A percentile compares a stretch with the other conserved stretches of the same genome.
These are phyloP conservation scores for Ceratorhiza oryzae-sativae DNA, from an alignment of 1,284 basidiomycete species.

Conservation along the genomic window DNA sequence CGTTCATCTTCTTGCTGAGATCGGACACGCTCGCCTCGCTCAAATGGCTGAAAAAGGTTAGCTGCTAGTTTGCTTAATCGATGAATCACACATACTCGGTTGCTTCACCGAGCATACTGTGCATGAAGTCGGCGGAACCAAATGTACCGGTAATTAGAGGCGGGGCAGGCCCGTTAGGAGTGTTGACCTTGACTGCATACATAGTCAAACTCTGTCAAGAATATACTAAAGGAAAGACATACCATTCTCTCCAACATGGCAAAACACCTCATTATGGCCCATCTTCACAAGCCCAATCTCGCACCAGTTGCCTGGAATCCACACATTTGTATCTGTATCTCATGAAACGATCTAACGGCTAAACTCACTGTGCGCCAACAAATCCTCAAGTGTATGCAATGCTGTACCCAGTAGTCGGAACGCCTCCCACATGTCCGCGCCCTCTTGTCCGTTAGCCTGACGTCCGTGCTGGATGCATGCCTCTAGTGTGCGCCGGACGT, in stretches of 20 bases:
- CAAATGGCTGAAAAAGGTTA: conserved; percentile 55
- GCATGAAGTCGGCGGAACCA: conserved; percentile 79
- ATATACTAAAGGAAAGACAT: background rate
- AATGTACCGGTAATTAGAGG: conserved; percentile 88
- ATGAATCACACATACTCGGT: conserved; percentile 57
- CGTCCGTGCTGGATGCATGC: conserved; percentile 70
- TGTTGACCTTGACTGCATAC: conserved; percentile 61
- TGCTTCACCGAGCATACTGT: conserved; percentile 68
- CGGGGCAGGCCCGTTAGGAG: conserved; percentile 74
- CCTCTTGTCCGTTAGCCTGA: conserved; percentile 61
- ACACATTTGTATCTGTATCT: background rate
- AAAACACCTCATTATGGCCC: conserved; percentile 79
- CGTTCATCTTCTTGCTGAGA: conserved; percentile 71
- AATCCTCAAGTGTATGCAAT: conserved; percentile 76
- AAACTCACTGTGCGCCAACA: conserved; percentile 71
- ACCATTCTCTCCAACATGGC: conserved; percentile 82
- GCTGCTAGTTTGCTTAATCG: background rate
- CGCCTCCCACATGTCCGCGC: conserved; percentile 74
- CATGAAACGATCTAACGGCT: background rate
- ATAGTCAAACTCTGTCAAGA: background rate
- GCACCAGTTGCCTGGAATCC: conserved; percentile 63
- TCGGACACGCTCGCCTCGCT: conserved; percentile 82
- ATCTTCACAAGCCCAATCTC: conserved; percentile 75
- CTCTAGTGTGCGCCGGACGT: conserved; percentile 71
- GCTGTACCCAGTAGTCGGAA: conserved; percentile 71